Evolutionary conservation across 1,284 basidiomycete species (phyloP).

Genomic region (Lignosus rhinocerotis): DNA sequence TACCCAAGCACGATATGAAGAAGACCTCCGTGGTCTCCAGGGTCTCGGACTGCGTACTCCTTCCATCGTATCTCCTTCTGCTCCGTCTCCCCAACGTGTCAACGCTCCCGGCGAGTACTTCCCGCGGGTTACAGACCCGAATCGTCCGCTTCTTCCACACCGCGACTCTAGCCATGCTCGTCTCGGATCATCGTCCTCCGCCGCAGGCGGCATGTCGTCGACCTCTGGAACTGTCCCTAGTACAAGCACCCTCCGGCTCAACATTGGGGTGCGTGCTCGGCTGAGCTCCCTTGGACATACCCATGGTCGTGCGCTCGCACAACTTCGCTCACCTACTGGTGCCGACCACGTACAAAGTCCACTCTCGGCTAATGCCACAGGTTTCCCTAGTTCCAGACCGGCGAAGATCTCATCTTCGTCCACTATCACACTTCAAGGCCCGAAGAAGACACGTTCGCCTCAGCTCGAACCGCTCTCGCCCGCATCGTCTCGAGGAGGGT

Average conservation of each 20-base stretch:
- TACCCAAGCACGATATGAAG: conserved; percentile 76
- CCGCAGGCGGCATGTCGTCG: conserved; percentile 1
- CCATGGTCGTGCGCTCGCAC: conserved; percentile 12
- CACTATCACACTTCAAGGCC: conserved; percentile 61
- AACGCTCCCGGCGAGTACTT: conserved; percentile 22
- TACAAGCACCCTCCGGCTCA: conserved; percentile 35
- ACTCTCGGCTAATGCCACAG: conserved; percentile 37
- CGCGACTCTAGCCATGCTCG: conserved; percentile 11
- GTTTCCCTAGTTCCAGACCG: conserved; percentile 24
- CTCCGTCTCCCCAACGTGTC: conserved; percentile 21
- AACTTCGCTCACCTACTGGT: conserved; percentile 6
- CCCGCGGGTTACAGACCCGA: conserved; percentile 20
- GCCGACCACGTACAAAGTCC: conserved; percentile 13
- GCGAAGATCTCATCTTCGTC: conserved; percentile 64
- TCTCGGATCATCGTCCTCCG: conserved; percentile 15
- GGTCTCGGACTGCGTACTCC: conserved; percentile 41
- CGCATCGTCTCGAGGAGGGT: conserved; percentile 46
- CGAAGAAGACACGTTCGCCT: conserved; percentile 40
- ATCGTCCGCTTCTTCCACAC: conserved; percentile 11
- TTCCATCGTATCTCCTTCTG: conserved; percentile 28
- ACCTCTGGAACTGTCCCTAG: conserved; percentile 20
- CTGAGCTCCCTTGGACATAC: conserved; percentile 60
- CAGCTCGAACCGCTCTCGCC: conserved; percentile 43
- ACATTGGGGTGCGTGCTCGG: conserved; percentile 61
- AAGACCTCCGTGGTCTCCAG: conserved; percentile 75